Evolutionary conservation across 129 eudicot genomes (phyloP).

Genomic region (Smallanthus sonchifolius): DNA sequence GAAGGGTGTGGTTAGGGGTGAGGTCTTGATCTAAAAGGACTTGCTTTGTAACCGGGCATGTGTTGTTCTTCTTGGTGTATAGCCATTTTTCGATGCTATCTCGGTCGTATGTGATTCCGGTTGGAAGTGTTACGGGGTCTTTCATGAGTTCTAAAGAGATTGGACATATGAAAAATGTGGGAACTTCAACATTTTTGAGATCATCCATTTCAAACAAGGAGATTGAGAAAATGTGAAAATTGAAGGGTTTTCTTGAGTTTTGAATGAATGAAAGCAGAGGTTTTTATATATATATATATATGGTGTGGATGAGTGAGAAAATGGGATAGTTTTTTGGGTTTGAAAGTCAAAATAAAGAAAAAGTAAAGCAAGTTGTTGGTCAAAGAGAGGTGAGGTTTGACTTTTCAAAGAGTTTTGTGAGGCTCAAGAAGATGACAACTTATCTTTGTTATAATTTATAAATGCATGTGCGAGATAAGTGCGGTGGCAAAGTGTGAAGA

Average conservation of each 20-base stretch:
- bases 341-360: conserved; percentile 36
- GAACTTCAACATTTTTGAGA: conserved; percentile 43
- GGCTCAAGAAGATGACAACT: conserved; percentile 30
- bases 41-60: conserved; percentile 57
- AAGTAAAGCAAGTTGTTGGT: conserved; percentile 23
- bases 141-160: conserved; percentile 67
- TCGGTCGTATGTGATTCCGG: conserved; percentile 68
- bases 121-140: conserved; percentile 54
- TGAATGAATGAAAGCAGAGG: conserved; percentile 12
- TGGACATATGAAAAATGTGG: conserved; percentile 57
- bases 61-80: conserved; percentile 36
- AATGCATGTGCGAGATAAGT: conserved; percentile 26
- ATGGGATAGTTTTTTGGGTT: conserved; percentile 5
- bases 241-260: background rate
- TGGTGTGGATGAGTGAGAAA: background rate
- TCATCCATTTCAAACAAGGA: conserved; percentile 21
- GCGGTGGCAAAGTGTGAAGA: conserved; percentile 11
- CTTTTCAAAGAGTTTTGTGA: conserved; percentile 25
- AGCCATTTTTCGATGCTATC: conserved; percentile 63
- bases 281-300: conserved; percentile 9
- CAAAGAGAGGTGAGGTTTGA: conserved; percentile 26
- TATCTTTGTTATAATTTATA: conserved; percentile 13
- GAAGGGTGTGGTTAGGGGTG: conserved; percentile 61
- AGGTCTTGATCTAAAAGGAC: conserved; percentile 24
- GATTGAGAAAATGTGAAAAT: conserved; percentile 14